Evolutionary conservation across 345 rosid genomes (phyloP).

Genomic region (Aquilaria sinensis): DNA sequence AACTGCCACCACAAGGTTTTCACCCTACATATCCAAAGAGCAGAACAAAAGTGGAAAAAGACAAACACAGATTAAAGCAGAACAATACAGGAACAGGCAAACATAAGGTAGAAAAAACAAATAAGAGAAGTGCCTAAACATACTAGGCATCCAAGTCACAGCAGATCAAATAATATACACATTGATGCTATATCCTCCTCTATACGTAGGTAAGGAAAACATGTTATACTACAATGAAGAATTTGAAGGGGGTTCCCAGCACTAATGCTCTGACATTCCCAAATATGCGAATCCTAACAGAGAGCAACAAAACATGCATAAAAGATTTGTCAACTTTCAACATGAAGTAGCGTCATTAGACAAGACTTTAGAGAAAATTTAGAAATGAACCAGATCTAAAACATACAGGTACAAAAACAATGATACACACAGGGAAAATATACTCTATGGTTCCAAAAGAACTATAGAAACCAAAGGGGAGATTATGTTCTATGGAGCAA

Average conservation of each 20-base stretch:
- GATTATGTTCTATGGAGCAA: not conserved
- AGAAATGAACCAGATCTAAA: not conserved
- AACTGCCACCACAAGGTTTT: constrained; percentile 75
- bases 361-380: not conserved
- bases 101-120: too few species aligned
- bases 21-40: constrained; percentile 43
- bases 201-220: not conserved
- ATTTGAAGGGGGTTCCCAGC: not conserved
- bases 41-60: too few species aligned
- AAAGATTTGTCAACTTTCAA: not conserved
- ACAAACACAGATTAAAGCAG: not conserved
- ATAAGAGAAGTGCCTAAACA: too few species aligned
- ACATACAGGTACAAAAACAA: not conserved
- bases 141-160: too few species aligned
- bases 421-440: not conserved
- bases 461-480: not conserved
- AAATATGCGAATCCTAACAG: not conserved
- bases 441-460: not conserved
- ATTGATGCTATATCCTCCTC: not conserved
- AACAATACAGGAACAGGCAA: not conserved
- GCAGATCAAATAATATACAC: not conserved
- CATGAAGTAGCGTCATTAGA: not conserved
- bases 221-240: not conserved
- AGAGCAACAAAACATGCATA: not conserved
- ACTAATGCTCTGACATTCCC: not conserved